These are phyloP conservation scores for Fusarium incarnatum DNA, from an alignment of 2,329 filamentous ascomycete genomes.

Conservation along the genomic window DNA sequence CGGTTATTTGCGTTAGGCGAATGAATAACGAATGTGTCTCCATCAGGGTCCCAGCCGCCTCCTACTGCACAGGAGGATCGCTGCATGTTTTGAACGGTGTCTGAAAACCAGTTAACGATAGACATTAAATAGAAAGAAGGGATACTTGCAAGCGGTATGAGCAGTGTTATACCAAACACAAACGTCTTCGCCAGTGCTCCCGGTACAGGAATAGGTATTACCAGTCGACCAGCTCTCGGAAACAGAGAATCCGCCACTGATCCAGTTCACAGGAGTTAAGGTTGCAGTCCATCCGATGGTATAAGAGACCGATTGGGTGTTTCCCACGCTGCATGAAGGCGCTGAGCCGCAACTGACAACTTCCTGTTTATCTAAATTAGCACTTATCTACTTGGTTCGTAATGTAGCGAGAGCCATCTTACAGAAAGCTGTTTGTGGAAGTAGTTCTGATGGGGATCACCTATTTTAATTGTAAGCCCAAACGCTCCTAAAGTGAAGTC, in stretches of 20 bases:
- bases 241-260: background rate
- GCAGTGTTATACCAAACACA: constrained; percentile 12
- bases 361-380: background rate
- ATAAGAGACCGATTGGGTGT: background rate
- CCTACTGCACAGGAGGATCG: too few species aligned
- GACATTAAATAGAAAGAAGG: too few species aligned
- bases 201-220: background rate
- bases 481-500: rapidly evolving
- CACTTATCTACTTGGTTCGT: background rate
- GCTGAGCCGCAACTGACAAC: background rate
- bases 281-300: background rate
- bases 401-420: background rate
- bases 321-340: background rate
- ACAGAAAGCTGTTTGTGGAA: constrained; percentile 9
- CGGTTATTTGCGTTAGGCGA: constrained; percentile 3
- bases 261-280: background rate
- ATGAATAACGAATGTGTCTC: background rate
- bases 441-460: constrained; percentile 3
- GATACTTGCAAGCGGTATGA: background rate
- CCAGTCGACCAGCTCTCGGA: constrained; percentile 4
- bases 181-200: background rate
- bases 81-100: background rate
- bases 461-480: background rate
- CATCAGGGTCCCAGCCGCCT: too few species aligned
- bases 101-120: background rate